phyloP scores from a whole-genome alignment of 768 basidiomycete genomes.

The Agaricus blazei region DNA sequence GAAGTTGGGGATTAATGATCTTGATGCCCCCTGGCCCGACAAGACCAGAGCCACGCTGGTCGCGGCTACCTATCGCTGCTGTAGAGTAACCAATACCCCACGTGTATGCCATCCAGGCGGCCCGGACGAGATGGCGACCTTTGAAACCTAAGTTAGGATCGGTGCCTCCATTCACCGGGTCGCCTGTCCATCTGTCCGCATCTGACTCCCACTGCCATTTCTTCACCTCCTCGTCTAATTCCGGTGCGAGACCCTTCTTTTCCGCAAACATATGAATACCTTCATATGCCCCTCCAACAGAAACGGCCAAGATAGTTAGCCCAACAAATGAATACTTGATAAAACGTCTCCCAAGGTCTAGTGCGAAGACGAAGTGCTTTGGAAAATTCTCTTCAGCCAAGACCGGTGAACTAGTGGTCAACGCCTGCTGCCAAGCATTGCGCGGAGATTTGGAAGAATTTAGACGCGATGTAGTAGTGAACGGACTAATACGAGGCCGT shows the following conservation, averaged over 20 bases:
- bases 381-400: conserved; percentile 21
- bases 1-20: conserved; percentile 50
- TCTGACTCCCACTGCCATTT: conserved; percentile 69
- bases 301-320: conserved; percentile 35
- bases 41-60: conserved; percentile 26
- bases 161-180: conserved; percentile 54
- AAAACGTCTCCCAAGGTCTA: conserved; percentile 41
- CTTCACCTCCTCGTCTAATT: conserved; percentile 45
- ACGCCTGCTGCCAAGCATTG: conserved; percentile 4
- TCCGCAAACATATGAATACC: conserved; percentile 63
- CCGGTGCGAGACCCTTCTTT: conserved; percentile 38
- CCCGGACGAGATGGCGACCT: conserved; percentile 57
- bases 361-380: conserved; percentile 30
- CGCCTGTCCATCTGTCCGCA: conserved; percentile 57
- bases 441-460: background rate
- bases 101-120: conserved; percentile 68
- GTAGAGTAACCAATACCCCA: conserved; percentile 49
- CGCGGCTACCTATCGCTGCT: conserved; percentile 31
- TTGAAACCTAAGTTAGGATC: conserved; percentile 61
- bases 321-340: conserved; percentile 46
- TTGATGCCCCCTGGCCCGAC: conserved; percentile 31
- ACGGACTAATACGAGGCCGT: background rate
- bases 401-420: conserved; percentile 6
- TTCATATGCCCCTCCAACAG: conserved; percentile 47
- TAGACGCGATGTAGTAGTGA: background rate